A percentile compares a stretch with the other conserved stretches of the same genome.
Evolutionary conservation across 2,329 filamentous ascomycete genomes (phyloP).

Genomic region (Aschersonia sp.): DNA sequence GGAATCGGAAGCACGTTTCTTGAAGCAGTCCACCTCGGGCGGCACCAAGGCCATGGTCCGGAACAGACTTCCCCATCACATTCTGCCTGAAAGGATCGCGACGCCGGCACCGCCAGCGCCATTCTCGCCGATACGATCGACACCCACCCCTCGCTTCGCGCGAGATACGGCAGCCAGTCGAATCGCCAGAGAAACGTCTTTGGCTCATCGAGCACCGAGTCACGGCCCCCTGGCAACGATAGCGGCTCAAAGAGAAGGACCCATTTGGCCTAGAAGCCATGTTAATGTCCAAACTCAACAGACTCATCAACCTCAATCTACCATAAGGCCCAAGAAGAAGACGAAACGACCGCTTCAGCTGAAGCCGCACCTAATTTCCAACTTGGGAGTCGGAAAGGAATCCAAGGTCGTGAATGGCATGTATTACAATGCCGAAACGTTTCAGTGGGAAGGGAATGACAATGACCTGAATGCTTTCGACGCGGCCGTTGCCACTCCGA

Average conservation of each 20-base stretch:
- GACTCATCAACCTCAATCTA: slow-evolving; percentile 21
- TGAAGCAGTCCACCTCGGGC: slow-evolving; percentile 62
- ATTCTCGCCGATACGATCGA: slow-evolving; percentile 37
- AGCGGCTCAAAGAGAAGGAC: slow-evolving; percentile 38
- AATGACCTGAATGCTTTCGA: slow-evolving; percentile 73
- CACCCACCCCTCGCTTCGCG: slow-evolving; percentile 44
- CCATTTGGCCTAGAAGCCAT: slow-evolving; percentile 34
- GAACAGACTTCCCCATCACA: slow-evolving; percentile 41
- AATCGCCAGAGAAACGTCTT: slow-evolving; percentile 46
- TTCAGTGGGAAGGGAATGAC: slow-evolving; percentile 93
- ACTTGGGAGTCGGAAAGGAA: slow-evolving; percentile 59
- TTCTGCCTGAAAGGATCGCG: slow-evolving; percentile 35
- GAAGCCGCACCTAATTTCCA: slow-evolving; percentile 83
- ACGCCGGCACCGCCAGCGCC: slow-evolving; percentile 42
- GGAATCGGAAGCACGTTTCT: slow-evolving; percentile 65
- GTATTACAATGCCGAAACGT: slow-evolving; percentile 81
- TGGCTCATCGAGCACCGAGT: slow-evolving; percentile 44
- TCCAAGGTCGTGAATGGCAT: slow-evolving; percentile 78
- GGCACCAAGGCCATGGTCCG: slow-evolving; percentile 50
- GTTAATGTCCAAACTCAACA: slow-evolving; percentile 14
- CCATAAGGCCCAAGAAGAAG: slow-evolving; percentile 39
- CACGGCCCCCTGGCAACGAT: slow-evolving; percentile 38
- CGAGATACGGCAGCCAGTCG: slow-evolving; percentile 52
- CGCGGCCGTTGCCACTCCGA: slow-evolving; percentile 38
- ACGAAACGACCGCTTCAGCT: slow-evolving; percentile 45